Conservation (phyloP, 1,284 basidiomycete species). For the Cryptococcus hybrid region DNA sequence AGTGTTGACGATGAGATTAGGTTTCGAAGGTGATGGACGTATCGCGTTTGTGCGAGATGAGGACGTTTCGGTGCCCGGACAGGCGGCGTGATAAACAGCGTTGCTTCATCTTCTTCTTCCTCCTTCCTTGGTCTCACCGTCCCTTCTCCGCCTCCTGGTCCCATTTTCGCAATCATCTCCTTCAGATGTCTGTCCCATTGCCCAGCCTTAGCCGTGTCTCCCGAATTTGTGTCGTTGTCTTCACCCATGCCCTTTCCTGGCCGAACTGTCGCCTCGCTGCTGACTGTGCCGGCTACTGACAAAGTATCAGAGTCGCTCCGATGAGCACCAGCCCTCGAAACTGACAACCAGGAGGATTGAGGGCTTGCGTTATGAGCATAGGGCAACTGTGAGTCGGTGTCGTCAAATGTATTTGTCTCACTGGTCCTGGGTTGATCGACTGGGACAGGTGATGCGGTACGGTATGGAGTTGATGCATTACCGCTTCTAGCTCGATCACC, state of each 20-base stretch:
- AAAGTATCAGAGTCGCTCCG: conserved; percentile 21
- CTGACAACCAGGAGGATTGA: conserved; percentile 20
- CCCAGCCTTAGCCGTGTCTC: conserved; percentile 35
- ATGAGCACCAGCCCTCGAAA: conserved; percentile 7
- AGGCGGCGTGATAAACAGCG: conserved; percentile 30
- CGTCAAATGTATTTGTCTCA: conserved; percentile 3
- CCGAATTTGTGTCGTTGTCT: conserved; percentile 33
- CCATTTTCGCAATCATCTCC: conserved; percentile 20
- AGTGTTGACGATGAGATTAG: conserved; percentile 35
- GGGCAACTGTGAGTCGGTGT: conserved; percentile 16
- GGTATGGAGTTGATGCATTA: conserved; percentile 18
- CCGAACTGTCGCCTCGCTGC: conserved; percentile 33
- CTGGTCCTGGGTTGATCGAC: conserved; percentile 10
- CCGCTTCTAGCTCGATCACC: conserved; percentile 24
- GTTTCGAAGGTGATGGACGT: conserved; percentile 24
- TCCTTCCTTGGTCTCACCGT: conserved; percentile 6
- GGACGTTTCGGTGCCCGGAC: not conserved
- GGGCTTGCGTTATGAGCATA: conserved; percentile 21
- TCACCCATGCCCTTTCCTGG: not conserved
- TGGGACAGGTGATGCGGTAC: conserved; percentile 8
- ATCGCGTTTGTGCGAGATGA: conserved; percentile 1
- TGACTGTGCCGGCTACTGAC: conserved; percentile 25
- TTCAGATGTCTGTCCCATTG: conserved; percentile 29
- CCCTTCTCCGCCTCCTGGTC: conserved; percentile 9
- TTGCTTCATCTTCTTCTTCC: conserved; percentile 35